Conservation (phyloP, 116 monocot genomes). For the Zostera marina region DNA sequence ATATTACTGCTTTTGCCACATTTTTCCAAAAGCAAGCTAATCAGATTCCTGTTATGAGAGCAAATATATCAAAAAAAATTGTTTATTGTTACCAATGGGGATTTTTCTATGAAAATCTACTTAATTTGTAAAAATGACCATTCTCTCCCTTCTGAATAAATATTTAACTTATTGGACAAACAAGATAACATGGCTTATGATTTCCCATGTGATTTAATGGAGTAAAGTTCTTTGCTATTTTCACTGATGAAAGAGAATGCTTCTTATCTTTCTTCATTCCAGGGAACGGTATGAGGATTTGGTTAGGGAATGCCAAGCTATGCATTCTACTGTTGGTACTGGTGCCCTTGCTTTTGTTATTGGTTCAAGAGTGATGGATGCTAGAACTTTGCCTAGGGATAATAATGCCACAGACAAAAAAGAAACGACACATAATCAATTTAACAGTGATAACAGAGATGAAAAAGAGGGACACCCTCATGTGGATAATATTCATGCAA, state of each 20-base stretch:
- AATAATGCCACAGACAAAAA: slow-evolving; percentile 24
- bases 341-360: slow-evolving; percentile 87
- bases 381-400: slow-evolving; percentile 64
- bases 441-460: slow-evolving; percentile 19
- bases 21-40: no score
- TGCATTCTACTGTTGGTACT: slow-evolving; percentile 87
- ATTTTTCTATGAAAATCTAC: no score
- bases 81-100: no score
- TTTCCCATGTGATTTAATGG: not conserved
- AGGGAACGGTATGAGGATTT: slow-evolving; percentile 81
- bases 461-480: slow-evolving; percentile 9
- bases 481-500: slow-evolving; percentile 18
- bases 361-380: slow-evolving; percentile 96
- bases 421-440: slow-evolving; percentile 12
- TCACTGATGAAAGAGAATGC: not conserved
- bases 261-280: slow-evolving; percentile 15
- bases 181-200: no score
- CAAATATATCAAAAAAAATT: no score
- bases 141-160: no score
- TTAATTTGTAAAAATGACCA: no score
- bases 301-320: slow-evolving; percentile 65
- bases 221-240: not conserved
- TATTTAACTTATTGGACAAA: no score
- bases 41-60: no score
- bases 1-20: no score